Evolutionary conservation across 768 basidiomycete species (phyloP), one percentile per base, ranked within the genome.

Genomic region (Amanita exitialis): DNA sequence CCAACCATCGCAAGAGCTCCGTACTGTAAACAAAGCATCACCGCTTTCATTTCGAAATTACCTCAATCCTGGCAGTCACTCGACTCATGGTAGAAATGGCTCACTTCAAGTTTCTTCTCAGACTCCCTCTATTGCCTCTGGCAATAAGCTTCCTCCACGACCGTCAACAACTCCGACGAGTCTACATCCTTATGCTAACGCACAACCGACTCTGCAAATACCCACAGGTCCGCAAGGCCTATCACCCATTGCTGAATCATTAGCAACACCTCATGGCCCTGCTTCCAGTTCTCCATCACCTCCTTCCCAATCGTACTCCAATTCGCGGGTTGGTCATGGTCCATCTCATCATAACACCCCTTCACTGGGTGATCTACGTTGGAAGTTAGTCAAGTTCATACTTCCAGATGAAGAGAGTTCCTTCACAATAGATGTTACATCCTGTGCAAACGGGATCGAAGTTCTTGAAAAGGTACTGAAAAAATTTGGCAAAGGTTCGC

Each of bases 341-440:
- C 42, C 49, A 27, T 49, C 54, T 5, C 70, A 75, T 44, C 64
- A 61, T 35, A 62, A 66, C 36, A 65, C 72, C 4, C 70, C 77
- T 20, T 82, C 83, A 0, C 67, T 89, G 15, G 88, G 92, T 44
- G 90, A 94, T 54, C 70, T 94, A 49, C 76, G 87, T 43, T 75
- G 84, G 51, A 91, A 89, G 64, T 69, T 90, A 18, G 84, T 99
- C 60, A 97, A 93, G 63, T 96, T 99, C 62, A 72, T 77, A 16
- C 73, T 93, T 37, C 84, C 84, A 1, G 93, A 92, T 9, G 91
- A 90, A 59, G 83, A 85, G 2, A 77, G 82, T 39, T 77, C 82
- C 4, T 79, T 77, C 50, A 83, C 85, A 1, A 80, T 98, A 53
- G 84, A 94, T 61, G 83, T 92, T 12, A 78, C 81, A 3, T 80